phyloP scores from a whole-genome alignment of 1,139 yeast genomes.

The Saccharomyces hybrid region DNA sequence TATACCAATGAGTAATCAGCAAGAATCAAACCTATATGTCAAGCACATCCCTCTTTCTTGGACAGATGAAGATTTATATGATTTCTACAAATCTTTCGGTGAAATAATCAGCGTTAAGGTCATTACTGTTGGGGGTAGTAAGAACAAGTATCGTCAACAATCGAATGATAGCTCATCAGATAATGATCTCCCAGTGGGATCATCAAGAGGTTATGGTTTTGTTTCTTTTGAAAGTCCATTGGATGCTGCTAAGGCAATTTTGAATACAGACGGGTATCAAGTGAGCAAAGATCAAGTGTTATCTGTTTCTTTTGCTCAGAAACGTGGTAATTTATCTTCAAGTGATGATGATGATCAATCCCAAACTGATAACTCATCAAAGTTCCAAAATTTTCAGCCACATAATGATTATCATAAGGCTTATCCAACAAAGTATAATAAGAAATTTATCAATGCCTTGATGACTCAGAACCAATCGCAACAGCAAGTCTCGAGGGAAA shows the following conservation, averaged over 20 bases:
- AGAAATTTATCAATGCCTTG: slow-evolving; percentile 12
- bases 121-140: slow-evolving; percentile 38
- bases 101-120: slow-evolving; percentile 41
- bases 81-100: slow-evolving; percentile 36
- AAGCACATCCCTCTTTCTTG: slow-evolving; percentile 30
- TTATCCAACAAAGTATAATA: slow-evolving; percentile 8
- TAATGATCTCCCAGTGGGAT: slow-evolving; percentile 20
- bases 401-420: not conserved
- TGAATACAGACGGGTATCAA: slow-evolving; percentile 36
- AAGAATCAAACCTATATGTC: slow-evolving; percentile 32
- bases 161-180: slow-evolving; percentile 2
- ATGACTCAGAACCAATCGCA: slow-evolving; percentile 6
- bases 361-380: not conserved
- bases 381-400: not conserved
- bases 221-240: slow-evolving; percentile 42
- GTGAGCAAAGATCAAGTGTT: slow-evolving; percentile 19
- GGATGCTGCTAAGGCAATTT: slow-evolving; percentile 43
- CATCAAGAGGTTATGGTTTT: slow-evolving; percentile 45
- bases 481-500: not conserved
- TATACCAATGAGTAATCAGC: slow-evolving; percentile 29
- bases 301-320: slow-evolving; percentile 31
- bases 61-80: slow-evolving; percentile 26
- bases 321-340: slow-evolving; percentile 5
- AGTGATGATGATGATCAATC: not conserved
- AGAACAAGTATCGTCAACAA: slow-evolving; percentile 10